Evolutionary conservation across 345 rosid species (phyloP), one percentile per base, ranked within the genome.

Genomic region (Linum trigynum): DNA sequence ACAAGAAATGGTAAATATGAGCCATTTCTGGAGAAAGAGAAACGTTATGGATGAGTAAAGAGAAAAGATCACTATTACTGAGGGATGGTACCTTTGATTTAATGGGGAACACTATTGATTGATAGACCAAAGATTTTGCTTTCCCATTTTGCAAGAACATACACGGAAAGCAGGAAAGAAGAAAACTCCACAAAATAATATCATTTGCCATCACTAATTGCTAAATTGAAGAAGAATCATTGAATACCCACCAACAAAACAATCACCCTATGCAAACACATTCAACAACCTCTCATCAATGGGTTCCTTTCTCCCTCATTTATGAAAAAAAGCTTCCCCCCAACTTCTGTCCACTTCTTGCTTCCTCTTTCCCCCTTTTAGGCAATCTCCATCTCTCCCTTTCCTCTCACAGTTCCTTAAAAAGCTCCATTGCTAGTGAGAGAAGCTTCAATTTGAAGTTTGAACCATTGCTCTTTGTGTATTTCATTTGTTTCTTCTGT

Each of bases 161-260:
- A 23, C 32, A 43, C 1, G 60, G 45, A 16, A 2, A 4, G 15
- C 57, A 57, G 53, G 39, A 4, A 2, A 10, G 38, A 14, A 38
- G 42, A 39, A 10, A 48, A 16, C 15, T 23, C 8, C n/a, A 41
- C n/a, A 58, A 42, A 42, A n/a, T 56, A 15, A 3, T 3, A 32
- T 2, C 14, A 60, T 40, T 23, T 0, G 57, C 53, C 39, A 36
- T 59, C 39, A 57, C 64, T 67, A 70, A 57, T 23, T 23, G 32
- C 32, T 42, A 10, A 41, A 48, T 60, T 51, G 39, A 45, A 45
- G 75, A 81, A 62, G 80, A 74, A 76, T 72, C 77, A 81, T 77
- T 82, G 76, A 79, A 74, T 74, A 40, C 80, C 75, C 69, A 70
- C 77, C 71, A 56, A 65, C 59, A 71, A 39, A 66, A 58, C 76